Conservation (phyloP, 306 rosid genomes). For the Vigna radiata region DNA sequence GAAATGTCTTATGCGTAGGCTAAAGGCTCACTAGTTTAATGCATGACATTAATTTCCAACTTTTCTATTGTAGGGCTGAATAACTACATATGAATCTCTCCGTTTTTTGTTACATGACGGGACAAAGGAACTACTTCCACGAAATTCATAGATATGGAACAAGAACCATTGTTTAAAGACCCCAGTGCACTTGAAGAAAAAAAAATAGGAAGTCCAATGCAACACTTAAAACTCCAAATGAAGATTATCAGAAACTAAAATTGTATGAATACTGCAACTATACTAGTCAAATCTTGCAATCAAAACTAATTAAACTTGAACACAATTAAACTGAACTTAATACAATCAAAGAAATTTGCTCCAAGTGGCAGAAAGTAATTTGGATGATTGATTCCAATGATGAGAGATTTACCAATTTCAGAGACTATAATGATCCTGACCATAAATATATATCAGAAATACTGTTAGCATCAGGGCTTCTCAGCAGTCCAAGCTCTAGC, state of each 20-base stretch:
- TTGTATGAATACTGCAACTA: conserved; percentile 4
- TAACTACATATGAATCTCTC: too few relatives aligned
- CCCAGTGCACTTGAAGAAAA: not conserved
- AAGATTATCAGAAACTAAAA: not conserved
- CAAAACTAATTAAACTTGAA: too few relatives aligned
- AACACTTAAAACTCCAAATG: conserved; percentile 30
- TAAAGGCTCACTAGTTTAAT: not conserved
- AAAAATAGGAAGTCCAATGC: not conserved
- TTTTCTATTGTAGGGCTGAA: too few relatives aligned
- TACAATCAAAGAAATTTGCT: too few relatives aligned
- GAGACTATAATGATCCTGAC: conserved; percentile 59
- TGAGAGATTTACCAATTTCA: conserved; percentile 47
- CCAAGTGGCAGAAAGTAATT: too few relatives aligned
- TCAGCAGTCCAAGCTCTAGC: conserved; percentile 51
- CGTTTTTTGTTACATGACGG: too few relatives aligned
- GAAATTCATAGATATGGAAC: too few relatives aligned
- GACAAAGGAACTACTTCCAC: too few relatives aligned
- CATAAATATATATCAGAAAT: conserved; percentile 80
- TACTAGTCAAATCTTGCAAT: too few relatives aligned
- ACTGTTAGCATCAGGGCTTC: conserved; percentile 69
- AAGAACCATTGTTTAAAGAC: too few relatives aligned
- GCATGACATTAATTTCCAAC: not conserved
- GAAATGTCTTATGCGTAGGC: not conserved
- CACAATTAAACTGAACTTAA: too few relatives aligned
- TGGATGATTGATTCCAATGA: conserved; percentile 47